Evolutionary conservation across 2,329 filamentous ascomycete species (phyloP), one percentile per base, ranked within the genome.

Genomic region (Corynespora cassiicola): DNA sequence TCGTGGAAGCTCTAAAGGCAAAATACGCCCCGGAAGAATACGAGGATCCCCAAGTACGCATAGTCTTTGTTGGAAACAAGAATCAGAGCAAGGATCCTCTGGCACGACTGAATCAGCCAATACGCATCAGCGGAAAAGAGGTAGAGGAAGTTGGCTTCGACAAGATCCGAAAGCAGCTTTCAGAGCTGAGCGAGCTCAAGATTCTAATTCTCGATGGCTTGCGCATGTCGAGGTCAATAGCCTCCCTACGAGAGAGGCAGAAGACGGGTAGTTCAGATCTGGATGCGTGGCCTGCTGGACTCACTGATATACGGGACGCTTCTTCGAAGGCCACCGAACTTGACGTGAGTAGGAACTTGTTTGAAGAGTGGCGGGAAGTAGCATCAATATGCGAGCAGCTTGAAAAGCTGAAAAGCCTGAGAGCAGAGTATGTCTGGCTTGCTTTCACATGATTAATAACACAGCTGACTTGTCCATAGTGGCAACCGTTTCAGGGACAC

Each of bases 131-230:
- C 69, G 77, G 79, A 23, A 97, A 97, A 70, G 80, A 91, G 12
- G 92, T 89, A 5, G 87, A 97, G 71, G 92, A 97, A 71, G 82
- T 97, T 21, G 94, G 94, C 19, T 97, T 97, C 55, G 90, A 95
- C 54, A 96, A 96, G 75, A 89, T 96, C 52, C 82, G 87, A 27
- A 80, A 80, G 51, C 83, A 91, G 68, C 84, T 95, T 58, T 86
- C 90, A 53, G 76, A 86, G 60, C 75, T 97, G 20, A 75, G 85
- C 37, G 88, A 94, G 56, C 77, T 97, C 43, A 85, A 80, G 52
- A 84, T 91, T 38, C 84, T 95, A 32, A 82, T 97, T 24, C 75
- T 99, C 6, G 91, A 97, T 69, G 85, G 86, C 10, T 70, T 89
- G 60, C 76, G 81, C 33, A 79, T 97, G 46, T 68, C 65, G 34